Percentiles rank a stretch among this genome's conserved stretches.
Evolutionary conservation across 441 rosid species (phyloP).

Genomic region (Theobroma grandiflorum): DNA sequence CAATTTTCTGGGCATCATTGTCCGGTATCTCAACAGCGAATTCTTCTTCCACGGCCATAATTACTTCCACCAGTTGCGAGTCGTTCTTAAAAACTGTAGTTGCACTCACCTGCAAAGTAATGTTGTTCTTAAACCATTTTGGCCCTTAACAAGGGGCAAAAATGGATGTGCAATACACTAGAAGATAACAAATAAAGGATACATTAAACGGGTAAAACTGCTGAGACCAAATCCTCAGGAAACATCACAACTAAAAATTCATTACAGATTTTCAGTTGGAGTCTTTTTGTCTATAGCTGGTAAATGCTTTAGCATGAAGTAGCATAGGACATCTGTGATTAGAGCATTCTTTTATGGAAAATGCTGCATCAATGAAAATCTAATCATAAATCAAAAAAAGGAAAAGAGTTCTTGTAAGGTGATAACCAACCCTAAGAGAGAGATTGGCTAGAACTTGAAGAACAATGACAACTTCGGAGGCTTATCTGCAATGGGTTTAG

Average conservation of each 20-base stretch:
- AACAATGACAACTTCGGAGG: neutral
- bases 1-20: conserved; percentile 11
- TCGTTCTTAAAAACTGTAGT: conserved; percentile 9
- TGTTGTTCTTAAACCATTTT: neutral
- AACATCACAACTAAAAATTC: neutral
- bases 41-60: neutral
- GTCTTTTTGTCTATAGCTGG: neutral
- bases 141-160: neutral
- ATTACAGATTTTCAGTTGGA: neutral
- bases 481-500: neutral
- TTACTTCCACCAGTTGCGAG: conserved; percentile 22
- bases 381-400: neutral
- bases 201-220: neutral
- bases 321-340: neutral
- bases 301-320: neutral
- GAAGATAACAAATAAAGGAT: neutral
- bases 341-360: neutral
- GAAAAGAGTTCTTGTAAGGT: neutral
- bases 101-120: neutral
- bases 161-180: neutral
- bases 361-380: neutral
- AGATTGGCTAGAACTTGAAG: neutral
- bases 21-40: conserved; percentile 6
- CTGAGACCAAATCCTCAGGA: neutral
- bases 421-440: neutral